These are phyloP conservation scores for Chloranthus sessilifolius DNA, from an alignment of 164 flowering plant species.

Conservation along the genomic window DNA sequence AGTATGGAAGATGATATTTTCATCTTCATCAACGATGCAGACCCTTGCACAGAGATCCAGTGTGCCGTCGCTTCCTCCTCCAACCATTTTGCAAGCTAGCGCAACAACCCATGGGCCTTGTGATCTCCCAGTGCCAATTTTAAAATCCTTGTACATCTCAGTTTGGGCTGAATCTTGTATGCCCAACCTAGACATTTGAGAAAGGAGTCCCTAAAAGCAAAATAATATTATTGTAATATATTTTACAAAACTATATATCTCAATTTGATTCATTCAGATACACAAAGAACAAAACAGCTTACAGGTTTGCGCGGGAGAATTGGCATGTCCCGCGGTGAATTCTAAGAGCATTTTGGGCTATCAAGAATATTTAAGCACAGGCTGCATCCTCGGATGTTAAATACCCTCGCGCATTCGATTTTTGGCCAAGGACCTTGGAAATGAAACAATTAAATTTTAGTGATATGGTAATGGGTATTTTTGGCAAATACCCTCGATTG, in stretches of 20 bases:
- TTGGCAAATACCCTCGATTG: too few relatives aligned
- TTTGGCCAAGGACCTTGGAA: constrained; percentile 76
- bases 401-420: constrained; percentile 68
- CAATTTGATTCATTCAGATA: too few relatives aligned
- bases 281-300: constrained; percentile 10
- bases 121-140: constrained; percentile 28
- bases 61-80: constrained; percentile 88
- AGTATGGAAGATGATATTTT: constrained; percentile 62
- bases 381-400: constrained; percentile 63
- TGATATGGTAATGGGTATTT: too few relatives aligned
- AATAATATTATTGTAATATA: background rate
- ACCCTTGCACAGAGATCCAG: constrained; percentile 79
- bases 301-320: constrained; percentile 32
- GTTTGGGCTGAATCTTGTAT: constrained; percentile 33
- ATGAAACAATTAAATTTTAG: too few relatives aligned
- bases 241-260: background rate
- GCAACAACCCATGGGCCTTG: constrained; percentile 53
- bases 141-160: constrained; percentile 27
- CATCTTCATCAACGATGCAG: constrained; percentile 73
- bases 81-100: constrained; percentile 83
- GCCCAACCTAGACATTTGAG: constrained; percentile 50
- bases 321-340: constrained; percentile 63
- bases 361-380: constrained; percentile 58
- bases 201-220: constrained; percentile 25
- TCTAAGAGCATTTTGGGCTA: constrained; percentile 49